Evolutionary conservation across 192 early-diverging fungal species (phyloP).

Genomic region (Coemansia sp.): DNA sequence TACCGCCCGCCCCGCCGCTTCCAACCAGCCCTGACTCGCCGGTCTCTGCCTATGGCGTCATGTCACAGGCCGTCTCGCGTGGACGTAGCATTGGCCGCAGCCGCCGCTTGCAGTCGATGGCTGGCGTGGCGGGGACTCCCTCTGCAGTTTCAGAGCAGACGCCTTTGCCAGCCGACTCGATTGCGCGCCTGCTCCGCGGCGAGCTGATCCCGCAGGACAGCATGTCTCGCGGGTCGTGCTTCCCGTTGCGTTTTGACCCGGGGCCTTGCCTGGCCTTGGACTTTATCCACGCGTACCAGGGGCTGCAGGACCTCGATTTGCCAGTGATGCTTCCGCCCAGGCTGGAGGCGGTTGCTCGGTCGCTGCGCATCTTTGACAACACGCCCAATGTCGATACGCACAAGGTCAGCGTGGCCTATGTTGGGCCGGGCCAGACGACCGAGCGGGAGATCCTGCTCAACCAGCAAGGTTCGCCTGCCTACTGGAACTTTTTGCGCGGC

Average conservation of each 20-base stretch:
- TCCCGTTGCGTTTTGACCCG: slow-evolving; percentile 31
- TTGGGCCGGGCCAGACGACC: slow-evolving; percentile 74
- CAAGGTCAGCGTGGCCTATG: slow-evolving; percentile 94
- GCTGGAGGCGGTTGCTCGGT: slow-evolving; percentile 63
- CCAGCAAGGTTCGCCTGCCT: slow-evolving; percentile 77
- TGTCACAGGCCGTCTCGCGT: slow-evolving; percentile 11
- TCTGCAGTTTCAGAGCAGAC: slow-evolving; percentile 2
- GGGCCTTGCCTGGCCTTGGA: slow-evolving; percentile 44
- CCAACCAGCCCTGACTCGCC: slow-evolving; percentile 41
- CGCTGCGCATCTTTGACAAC: slow-evolving; percentile 76
- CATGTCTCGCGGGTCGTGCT: slow-evolving; percentile 4
- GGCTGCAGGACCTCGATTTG: slow-evolving; percentile 51
- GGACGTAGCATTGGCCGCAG: slow-evolving; percentile 29
- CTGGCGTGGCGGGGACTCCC: background rate
- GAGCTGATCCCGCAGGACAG: slow-evolving; percentile 21
- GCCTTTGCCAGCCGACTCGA: slow-evolving; percentile 27
- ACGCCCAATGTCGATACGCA: slow-evolving; percentile 88
- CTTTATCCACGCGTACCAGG: slow-evolving; percentile 63
- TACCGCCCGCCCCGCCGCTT: slow-evolving; percentile 1
- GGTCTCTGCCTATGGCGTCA: slow-evolving; percentile 28
- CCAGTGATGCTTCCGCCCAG: slow-evolving; percentile 65
- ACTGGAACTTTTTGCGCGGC: slow-evolving; percentile 75
- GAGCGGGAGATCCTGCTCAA: slow-evolving; percentile 89
- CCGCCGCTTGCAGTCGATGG: slow-evolving; percentile 22
- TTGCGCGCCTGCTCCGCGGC: slow-evolving; percentile 30